A percentile compares a stretch with the other conserved stretches of the same genome.
phyloP scores from a whole-genome alignment of 495 filamentous ascomycete genomes.

The Daldinia vernicosa region DNA sequence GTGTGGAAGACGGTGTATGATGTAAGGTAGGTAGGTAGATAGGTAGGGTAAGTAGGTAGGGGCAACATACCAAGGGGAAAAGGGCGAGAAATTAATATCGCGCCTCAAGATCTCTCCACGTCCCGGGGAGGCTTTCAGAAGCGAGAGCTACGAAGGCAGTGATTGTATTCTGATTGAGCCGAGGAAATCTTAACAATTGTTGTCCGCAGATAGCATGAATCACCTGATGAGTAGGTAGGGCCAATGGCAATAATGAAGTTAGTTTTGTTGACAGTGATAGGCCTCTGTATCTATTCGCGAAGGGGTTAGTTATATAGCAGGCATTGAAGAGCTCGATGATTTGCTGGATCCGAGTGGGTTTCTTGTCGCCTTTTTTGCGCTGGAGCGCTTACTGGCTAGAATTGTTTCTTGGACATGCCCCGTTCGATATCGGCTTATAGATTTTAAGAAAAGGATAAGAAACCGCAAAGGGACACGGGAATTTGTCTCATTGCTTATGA shows the following conservation, averaged over 20 bases:
- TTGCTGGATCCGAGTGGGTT: constrained; percentile 49
- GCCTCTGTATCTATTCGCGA: constrained; percentile 52
- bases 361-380: constrained; percentile 46
- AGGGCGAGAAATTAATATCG: constrained; percentile 41
- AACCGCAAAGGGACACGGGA: constrained; percentile 3
- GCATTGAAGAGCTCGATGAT: constrained; percentile 52
- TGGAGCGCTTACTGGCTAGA: constrained; percentile 47
- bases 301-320: constrained; percentile 47
- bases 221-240: constrained; percentile 56
- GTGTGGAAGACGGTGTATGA: constrained; percentile 33
- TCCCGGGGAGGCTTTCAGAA: constrained; percentile 31
- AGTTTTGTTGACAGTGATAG: constrained; percentile 56
- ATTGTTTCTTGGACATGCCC: constrained; percentile 21
- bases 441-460: constrained; percentile 13
- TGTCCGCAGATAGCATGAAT: constrained; percentile 59
- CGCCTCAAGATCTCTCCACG: constrained; percentile 26
- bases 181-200: constrained; percentile 50
- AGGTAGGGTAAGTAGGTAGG: constrained; percentile 14
- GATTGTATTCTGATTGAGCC: constrained; percentile 52
- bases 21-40: constrained; percentile 27
- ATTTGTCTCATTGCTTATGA: constrained; percentile 23
- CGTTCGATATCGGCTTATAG: constrained; percentile 20
- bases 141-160: constrained; percentile 30
- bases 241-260: constrained; percentile 55
- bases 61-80: constrained; percentile 28